phyloP scores from a whole-genome alignment of 176 grass and related monocot genomes.

The Stipa capillata region DNA sequence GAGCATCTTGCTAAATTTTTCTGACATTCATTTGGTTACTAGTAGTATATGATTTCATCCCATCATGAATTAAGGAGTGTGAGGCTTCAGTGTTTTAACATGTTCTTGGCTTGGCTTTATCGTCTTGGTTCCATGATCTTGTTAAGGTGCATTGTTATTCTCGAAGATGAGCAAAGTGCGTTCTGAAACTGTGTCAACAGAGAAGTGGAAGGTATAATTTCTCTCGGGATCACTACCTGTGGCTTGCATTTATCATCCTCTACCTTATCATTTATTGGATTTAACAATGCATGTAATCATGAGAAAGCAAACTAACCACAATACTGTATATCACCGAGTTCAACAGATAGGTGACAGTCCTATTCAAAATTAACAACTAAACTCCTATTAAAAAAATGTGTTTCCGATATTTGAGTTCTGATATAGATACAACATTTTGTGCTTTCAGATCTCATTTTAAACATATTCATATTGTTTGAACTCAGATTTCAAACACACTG shows the following conservation, averaged over 20 bases:
- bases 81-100: neutral
- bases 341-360: neutral
- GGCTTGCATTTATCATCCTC: neutral
- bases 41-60: constrained; percentile 5
- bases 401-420: neutral
- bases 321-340: neutral
- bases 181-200: constrained; percentile 89
- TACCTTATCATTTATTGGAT: neutral
- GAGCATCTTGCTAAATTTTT: neutral
- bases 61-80: neutral
- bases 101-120: neutral
- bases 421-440: neutral
- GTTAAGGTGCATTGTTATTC: constrained; percentile 74
- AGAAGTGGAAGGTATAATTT: constrained; percentile 96
- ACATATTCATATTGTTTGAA: neutral
- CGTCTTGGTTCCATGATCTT: constrained; percentile 31
- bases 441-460: neutral
- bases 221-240: neutral
- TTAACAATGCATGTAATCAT: too few species aligned
- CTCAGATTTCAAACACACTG: neutral
- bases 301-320: neutral
- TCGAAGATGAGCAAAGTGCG: constrained; percentile 96
- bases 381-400: neutral
- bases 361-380: neutral
- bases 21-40: neutral